These are phyloP conservation scores for Danielozyma ontarioensis DNA, from an alignment of 805 yeast species.

Conservation along the genomic window DNA sequence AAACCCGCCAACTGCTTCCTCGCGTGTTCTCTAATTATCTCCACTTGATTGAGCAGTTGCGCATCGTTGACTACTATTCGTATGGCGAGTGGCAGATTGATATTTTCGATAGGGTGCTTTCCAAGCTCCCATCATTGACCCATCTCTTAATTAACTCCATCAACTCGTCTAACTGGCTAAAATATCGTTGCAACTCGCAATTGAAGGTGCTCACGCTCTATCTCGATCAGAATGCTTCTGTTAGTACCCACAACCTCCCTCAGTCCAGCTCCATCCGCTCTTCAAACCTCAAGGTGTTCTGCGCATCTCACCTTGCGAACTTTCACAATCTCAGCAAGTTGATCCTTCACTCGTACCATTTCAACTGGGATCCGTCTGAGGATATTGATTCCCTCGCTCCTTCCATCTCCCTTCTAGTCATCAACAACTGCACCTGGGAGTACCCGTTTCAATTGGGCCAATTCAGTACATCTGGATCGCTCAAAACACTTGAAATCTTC, in stretches of 20 bases:
- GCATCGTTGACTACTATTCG: conserved; percentile 25
- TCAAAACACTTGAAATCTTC: conserved; percentile 17
- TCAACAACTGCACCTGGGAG: conserved; percentile 51
- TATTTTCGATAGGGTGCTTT: conserved; percentile 16
- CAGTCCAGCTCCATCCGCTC: conserved; percentile 4
- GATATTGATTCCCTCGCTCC: conserved; percentile 8
- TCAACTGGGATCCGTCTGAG: conserved; percentile 34
- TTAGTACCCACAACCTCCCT: conserved; percentile 9
- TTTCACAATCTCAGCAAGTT: conserved; percentile 30
- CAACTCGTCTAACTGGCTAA: conserved; percentile 38
- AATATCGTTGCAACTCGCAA: conserved; percentile 21
- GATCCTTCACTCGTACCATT: conserved; percentile 35
- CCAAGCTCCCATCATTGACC: conserved; percentile 16
- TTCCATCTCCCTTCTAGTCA: conserved; percentile 17
- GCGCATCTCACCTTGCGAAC: conserved; percentile 37
- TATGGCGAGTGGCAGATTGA: conserved; percentile 35
- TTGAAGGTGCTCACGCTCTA: conserved; percentile 21
- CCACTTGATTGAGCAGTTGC: conserved; percentile 15
- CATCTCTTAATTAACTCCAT: conserved; percentile 24
- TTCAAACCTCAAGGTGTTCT: conserved; percentile 30
- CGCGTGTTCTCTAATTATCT: conserved; percentile 6
- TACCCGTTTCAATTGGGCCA: conserved; percentile 45
- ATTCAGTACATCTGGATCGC: conserved; percentile 22
- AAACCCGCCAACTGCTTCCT: too few relatives aligned
- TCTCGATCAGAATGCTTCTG: conserved; percentile 15